phyloP scores from a whole-genome alignment of 176 grass and related monocot species.

The Pontederia crassipes region DNA sequence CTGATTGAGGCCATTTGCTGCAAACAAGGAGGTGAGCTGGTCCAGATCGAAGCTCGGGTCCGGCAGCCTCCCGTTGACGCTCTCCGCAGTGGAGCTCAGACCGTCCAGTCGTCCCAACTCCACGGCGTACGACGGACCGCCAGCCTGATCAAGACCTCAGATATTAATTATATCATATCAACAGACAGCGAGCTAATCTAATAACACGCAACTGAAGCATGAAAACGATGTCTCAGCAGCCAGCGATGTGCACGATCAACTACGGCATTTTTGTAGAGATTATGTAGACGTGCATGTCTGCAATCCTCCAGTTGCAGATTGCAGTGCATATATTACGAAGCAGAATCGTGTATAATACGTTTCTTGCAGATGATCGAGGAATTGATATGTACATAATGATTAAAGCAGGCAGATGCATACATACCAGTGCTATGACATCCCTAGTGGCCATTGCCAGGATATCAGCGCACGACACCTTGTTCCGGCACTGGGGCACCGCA shows the following conservation, averaged over 20 bases:
- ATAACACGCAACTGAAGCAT: no score
- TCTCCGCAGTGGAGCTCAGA: constrained; percentile 33
- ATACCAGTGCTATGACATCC: constrained; percentile 60
- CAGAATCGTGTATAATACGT: not conserved
- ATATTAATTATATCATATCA: no score
- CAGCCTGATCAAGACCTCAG: constrained; percentile 15
- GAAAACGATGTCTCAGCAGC: no score
- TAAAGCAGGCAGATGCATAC: not conserved
- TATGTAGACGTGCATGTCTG: no score
- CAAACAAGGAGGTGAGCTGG: constrained; percentile 40
- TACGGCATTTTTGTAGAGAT: no score
- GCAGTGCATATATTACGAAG: no score
- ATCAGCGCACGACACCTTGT: constrained; percentile 82
- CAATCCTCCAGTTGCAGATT: no score
- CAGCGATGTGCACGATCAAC: no score
- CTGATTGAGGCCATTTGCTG: constrained; percentile 32
- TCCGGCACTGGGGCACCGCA: constrained; percentile 48
- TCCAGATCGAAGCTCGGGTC: constrained; percentile 27
- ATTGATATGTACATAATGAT: not conserved
- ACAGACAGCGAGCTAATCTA: no score
- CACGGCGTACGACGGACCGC: constrained; percentile 53
- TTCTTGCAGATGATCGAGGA: not conserved
- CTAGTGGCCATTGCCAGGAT: constrained; percentile 80
- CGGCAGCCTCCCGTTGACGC: constrained; percentile 38
- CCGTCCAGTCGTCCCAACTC: constrained; percentile 61